Evolutionary conservation across 805 yeast species (phyloP).

Genomic region (Candida maesae): DNA sequence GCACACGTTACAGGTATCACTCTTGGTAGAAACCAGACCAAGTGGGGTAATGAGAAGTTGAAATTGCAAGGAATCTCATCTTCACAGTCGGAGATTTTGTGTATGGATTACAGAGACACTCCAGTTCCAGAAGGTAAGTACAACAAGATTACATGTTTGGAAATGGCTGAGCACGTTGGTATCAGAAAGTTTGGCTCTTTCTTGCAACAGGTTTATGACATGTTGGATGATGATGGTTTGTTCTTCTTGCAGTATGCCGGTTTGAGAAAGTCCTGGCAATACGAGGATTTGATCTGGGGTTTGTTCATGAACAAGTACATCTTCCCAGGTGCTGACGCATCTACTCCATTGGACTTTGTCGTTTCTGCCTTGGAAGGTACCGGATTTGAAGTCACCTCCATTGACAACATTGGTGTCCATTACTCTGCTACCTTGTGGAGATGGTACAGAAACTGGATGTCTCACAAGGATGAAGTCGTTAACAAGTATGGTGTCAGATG

Average conservation of each 20-base stretch:
- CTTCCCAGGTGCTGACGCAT: slow-evolving; percentile 97
- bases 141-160: slow-evolving; percentile 85
- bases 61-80: slow-evolving; percentile 61
- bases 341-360: slow-evolving; percentile 87
- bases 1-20: slow-evolving; percentile 89
- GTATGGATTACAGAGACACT: slow-evolving; percentile 88
- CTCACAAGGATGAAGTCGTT: slow-evolving; percentile 70
- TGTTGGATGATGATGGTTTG: slow-evolving; percentile 88
- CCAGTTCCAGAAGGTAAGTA: slow-evolving; percentile 69
- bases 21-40: slow-evolving; percentile 85
- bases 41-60: slow-evolving; percentile 77
- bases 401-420: slow-evolving; percentile 90
- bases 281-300: slow-evolving; percentile 93
- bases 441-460: slow-evolving; percentile 94
- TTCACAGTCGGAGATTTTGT: slow-evolving; percentile 72
- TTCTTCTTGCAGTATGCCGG: slow-evolving; percentile 90
- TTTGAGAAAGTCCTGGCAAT: slow-evolving; percentile 88
- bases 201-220: slow-evolving; percentile 74
- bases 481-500: slow-evolving; percentile 83
- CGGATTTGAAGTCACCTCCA: slow-evolving; percentile 79
- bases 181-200: slow-evolving; percentile 76
- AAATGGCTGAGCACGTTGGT: slow-evolving; percentile 97
- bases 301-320: slow-evolving; percentile 93
- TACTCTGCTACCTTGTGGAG: slow-evolving; percentile 88
- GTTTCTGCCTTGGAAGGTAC: slow-evolving; percentile 70